Conservation (phyloP, 306 rosid genomes). For the Prunus davidiana region DNA sequence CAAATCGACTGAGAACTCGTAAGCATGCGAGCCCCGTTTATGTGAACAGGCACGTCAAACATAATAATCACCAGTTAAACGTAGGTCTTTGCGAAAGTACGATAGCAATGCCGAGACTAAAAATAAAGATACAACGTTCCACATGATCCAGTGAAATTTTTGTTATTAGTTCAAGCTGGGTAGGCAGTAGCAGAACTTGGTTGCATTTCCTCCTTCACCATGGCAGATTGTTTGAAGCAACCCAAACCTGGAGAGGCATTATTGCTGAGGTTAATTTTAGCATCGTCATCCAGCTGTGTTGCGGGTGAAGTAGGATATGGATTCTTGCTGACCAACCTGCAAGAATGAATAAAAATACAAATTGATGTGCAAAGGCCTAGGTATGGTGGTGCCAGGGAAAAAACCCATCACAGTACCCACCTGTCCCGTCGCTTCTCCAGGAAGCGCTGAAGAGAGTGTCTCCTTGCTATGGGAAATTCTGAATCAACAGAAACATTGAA, state of each 20-base stretch:
- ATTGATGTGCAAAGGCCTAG: neutral
- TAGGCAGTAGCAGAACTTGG: constrained; percentile 23
- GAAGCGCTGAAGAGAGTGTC: constrained; percentile 74
- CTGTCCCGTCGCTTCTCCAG: constrained; percentile 73
- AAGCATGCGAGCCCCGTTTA: neutral
- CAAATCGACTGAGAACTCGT: neutral
- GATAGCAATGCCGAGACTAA: neutral
- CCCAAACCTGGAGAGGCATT: constrained; percentile 22
- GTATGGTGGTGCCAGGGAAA: neutral
- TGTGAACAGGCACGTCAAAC: neutral
- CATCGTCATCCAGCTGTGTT: constrained; percentile 20
- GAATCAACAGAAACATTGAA: constrained; percentile 23
- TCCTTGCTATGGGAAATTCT: constrained; percentile 78
- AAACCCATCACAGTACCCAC: constrained; percentile 19
- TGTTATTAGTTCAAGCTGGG: constrained; percentile 8
- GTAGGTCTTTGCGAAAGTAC: neutral
- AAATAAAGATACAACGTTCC: neutral
- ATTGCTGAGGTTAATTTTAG: constrained; percentile 10
- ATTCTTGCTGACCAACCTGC: constrained; percentile 50
- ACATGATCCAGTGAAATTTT: constrained; percentile 1
- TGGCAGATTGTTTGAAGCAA: constrained; percentile 17
- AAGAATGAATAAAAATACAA: constrained; percentile 14
- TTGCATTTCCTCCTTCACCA: constrained; percentile 30
- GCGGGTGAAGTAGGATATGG: constrained; percentile 48
- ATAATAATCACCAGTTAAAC: neutral